These are phyloP conservation scores for Keithomyces neogunnii DNA, from an alignment of 2,329 filamentous ascomycete genomes.

Conservation along the genomic window DNA sequence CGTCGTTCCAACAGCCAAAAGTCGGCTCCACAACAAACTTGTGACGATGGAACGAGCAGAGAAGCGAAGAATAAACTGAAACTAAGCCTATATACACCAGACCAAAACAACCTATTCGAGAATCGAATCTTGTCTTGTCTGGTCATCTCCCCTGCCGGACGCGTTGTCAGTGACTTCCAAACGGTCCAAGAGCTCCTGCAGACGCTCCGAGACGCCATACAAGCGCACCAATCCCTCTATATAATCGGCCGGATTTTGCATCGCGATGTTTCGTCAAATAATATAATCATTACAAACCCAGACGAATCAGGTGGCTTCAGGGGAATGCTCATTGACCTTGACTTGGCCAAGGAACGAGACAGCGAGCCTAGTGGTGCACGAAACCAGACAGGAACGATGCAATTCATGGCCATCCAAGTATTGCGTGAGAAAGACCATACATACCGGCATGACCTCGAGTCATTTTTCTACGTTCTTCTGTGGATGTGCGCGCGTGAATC, in stretches of 20 bases:
- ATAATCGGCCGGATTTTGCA: constrained; percentile 21
- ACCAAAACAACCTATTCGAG: constrained; percentile 2
- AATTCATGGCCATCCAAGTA: neutral
- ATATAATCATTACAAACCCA: constrained; percentile 25
- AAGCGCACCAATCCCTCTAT: constrained; percentile 20
- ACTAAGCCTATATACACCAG: constrained; percentile 3
- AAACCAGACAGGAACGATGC: constrained; percentile 3
- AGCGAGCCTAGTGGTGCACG: constrained; percentile 1
- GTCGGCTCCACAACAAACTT: neutral
- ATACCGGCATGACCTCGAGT: constrained; percentile 5
- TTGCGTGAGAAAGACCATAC: neutral
- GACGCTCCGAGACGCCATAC: constrained; percentile 20
- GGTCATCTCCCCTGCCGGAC: constrained; percentile 5
- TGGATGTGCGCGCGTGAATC: constrained; percentile 1
- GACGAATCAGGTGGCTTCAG: constrained; percentile 10
- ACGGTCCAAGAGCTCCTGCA: constrained; percentile 9
- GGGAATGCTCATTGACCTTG: constrained; percentile 16
- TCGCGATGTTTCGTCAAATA: constrained; percentile 24
- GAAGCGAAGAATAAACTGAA: neutral
- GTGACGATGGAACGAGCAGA: neutral
- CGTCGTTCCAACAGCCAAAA: constrained; percentile 5
- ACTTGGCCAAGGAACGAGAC: constrained; percentile 6
- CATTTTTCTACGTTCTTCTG: constrained; percentile 7
- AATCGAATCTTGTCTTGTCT: constrained; percentile 4
- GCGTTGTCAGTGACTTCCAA: constrained; percentile 6